Base-by-base conservation (phyloP, 805 yeast genomes). In the Debaryomyces tyrocola region DNA sequence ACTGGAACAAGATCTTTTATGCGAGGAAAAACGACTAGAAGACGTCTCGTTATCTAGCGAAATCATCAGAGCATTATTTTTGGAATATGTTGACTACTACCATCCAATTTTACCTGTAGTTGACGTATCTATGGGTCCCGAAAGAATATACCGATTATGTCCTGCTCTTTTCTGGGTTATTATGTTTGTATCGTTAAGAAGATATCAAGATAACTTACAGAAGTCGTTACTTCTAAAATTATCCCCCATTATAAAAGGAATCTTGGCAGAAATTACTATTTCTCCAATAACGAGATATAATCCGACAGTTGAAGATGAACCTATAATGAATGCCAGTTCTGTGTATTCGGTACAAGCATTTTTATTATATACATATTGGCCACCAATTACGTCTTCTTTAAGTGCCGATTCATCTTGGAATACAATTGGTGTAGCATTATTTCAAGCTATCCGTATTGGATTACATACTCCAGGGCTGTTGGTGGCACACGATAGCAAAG, bases 321-420 rank as follows among this genome's bases (percentile, higher is more conserved):
- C 96, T 0, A 79, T 87, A 10, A 73, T 89, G 58, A 91, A 91
- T 56, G 92, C 90, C 2, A 88, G 96, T 4, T 85, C 96, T 18
- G 97, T 92, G 0, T 92, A 85, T 60, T 87, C 96, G 0, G 97
- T 92, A 0, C 99, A 92, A 63, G 97, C 97, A 0, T 85, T 92
- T 52, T 67, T 92, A 21, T 70, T 92, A 1, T 90, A 87, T 65
- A 85, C 97, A 0, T 82, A 85, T 62, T 92, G 98, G 99, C 98
- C 98, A 0, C 97, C 97, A 3, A 77, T 91, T 33, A 89, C 97
- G 0, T 90, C 98, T 0, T 90, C 97, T 0, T 75, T 94, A 40
- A 87, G 95, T 64, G 96, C 98, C 0, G 98, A 94, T 61, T 86
- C 96, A 6, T 86, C 96, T 4, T 92, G 97, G 96, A 89, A 87